Percentiles rank a stretch among this genome's conserved stretches.
Conservation (phyloP, 371 early-diverging fungal species). For the Vairimorpha necatrix region DNA sequence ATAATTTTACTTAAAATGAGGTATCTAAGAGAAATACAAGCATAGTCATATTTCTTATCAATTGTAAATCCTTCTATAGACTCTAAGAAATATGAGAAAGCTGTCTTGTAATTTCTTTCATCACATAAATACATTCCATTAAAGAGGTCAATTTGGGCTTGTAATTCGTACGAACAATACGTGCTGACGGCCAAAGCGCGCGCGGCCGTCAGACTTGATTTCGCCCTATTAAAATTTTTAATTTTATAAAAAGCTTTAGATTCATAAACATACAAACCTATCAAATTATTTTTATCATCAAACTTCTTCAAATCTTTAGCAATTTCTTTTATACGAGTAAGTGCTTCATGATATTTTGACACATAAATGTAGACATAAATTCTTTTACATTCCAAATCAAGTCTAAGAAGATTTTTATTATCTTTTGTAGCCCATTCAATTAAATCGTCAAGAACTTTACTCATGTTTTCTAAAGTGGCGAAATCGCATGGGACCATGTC, state of each 20-base stretch:
- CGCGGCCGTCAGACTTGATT: conserved; percentile 61
- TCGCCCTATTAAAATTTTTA: conserved; percentile 56
- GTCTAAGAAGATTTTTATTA: conserved; percentile 60
- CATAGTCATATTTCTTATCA: conserved; percentile 45
- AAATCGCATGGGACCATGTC: conserved; percentile 30
- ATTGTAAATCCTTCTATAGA: conserved; percentile 62
- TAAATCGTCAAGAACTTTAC: conserved; percentile 45
- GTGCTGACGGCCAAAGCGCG: conserved; percentile 61
- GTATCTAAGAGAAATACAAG: conserved; percentile 54
- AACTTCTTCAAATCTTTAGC: conserved; percentile 61
- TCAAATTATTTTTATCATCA: conserved; percentile 63
- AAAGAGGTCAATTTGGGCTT: conserved; percentile 65
- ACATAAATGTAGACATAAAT: conserved; percentile 53
- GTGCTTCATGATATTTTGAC: conserved; percentile 56
- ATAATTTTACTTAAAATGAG: conserved; percentile 62
- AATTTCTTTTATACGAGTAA: conserved; percentile 52
- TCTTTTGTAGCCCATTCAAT: conserved; percentile 60
- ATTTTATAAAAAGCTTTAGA: conserved; percentile 64
- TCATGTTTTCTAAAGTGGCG: conserved; percentile 16
- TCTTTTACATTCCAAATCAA: conserved; percentile 61
- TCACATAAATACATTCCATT: conserved; percentile 64
- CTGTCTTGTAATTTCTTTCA: conserved; percentile 60
- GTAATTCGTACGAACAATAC: conserved; percentile 58
- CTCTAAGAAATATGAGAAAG: conserved; percentile 64
- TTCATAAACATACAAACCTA: conserved; percentile 62